Evolutionary conservation across 192 early-diverging fungal genomes (phyloP).

Genomic region (Coemansia sp.): DNA sequence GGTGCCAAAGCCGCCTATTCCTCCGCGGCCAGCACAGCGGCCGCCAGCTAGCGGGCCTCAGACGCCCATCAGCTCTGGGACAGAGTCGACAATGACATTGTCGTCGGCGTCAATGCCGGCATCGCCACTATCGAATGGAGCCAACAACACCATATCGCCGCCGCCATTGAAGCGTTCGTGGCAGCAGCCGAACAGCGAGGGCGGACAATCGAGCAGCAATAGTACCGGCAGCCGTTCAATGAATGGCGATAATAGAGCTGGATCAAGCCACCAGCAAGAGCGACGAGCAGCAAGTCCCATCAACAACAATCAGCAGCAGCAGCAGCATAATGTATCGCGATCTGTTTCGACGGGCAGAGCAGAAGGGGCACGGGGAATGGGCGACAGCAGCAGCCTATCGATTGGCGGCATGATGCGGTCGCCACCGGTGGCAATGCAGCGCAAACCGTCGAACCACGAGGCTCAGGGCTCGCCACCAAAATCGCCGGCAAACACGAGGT

Average conservation of each 20-base stretch:
- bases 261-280: constrained; percentile 16
- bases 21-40: background rate
- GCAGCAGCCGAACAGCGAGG: constrained; percentile 13
- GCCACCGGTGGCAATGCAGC: constrained; percentile 12
- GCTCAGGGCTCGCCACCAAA: constrained; percentile 15
- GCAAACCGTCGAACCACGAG: constrained; percentile 9
- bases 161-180: constrained; percentile 16
- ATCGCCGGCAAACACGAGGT: constrained; percentile 10
- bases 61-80: constrained; percentile 5
- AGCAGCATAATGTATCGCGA: constrained; percentile 6
- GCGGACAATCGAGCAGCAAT: constrained; percentile 8
- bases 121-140: background rate
- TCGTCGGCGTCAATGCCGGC: constrained; percentile 17
- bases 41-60: background rate
- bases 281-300: constrained; percentile 3
- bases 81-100: constrained; percentile 17
- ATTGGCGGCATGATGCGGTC: constrained; percentile 41
- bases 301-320: constrained; percentile 13
- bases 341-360: constrained; percentile 4
- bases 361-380: constrained; percentile 1
- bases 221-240: background rate
- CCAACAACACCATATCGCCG: constrained; percentile 5
- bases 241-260: background rate
- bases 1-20: constrained; percentile 1
- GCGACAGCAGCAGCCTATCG: constrained; percentile 17